Evolutionary conservation across 129 eudicot genomes (phyloP).

Genomic region (sunflower (Helianthus annuus)): HanXRQr2.0-SUNRISE NC_035436.2:187312947-187313446

Average conservation of each 20-base stretch:
- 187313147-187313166: constrained; percentile 91
- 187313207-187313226: constrained; percentile 81
- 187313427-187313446: constrained; percentile 14
- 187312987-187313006: constrained; percentile 94
- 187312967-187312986: constrained; percentile 79
- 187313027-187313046: constrained; percentile 73
- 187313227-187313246: constrained; percentile 71
- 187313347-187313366: constrained; percentile 20
- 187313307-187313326: constrained; percentile 23
- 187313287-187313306: constrained; percentile 17
- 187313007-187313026: constrained; percentile 72
- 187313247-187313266: constrained; percentile 49
- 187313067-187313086: constrained; percentile 74
- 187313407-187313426: constrained; percentile 9
- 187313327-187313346: neutral
- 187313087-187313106: constrained; percentile 75
- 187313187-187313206: constrained; percentile 82
- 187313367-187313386: neutral
- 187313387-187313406: constrained; percentile 27
- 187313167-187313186: constrained; percentile 89
- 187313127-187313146: constrained; percentile 79
- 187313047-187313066: constrained; percentile 84
- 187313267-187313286: constrained; percentile 36
- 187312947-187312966: constrained; percentile 79
- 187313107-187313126: constrained; percentile 63